These are phyloP conservation scores for Dicorynia guianensis DNA, from an alignment of 306 rosid genomes.

Conservation along the genomic window DNA sequence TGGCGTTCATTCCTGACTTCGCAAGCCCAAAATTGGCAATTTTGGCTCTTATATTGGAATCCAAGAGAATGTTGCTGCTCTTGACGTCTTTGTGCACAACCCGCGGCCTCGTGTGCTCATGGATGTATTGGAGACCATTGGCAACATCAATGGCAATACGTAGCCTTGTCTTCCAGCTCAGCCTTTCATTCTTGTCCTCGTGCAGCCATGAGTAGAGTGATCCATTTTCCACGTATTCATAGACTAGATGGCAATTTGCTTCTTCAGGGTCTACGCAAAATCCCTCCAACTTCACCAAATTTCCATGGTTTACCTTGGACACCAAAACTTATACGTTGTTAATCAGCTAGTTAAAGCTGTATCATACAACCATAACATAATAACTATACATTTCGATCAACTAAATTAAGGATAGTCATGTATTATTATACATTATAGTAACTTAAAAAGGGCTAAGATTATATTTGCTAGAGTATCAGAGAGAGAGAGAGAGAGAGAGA, in stretches of 20 bases:
- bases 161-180: conserved; percentile 78
- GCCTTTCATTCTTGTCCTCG: conserved; percentile 43
- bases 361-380: no score
- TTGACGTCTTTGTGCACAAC: conserved; percentile 98
- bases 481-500: neutral
- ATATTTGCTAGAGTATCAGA: no score
- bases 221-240: conserved; percentile 86
- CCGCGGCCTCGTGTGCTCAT: conserved; percentile 91
- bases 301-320: conserved; percentile 95
- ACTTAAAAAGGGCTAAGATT: neutral
- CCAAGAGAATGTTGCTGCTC: conserved; percentile 89
- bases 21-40: conserved; percentile 94
- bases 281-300: conserved; percentile 90
- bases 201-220: conserved; percentile 83
- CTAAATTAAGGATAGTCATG: no score
- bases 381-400: no score
- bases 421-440: no score
- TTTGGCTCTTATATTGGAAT: conserved; percentile 83
- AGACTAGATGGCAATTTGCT: conserved; percentile 78
- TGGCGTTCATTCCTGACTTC: conserved; percentile 88
- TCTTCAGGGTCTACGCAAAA: conserved; percentile 82
- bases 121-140: conserved; percentile 90
- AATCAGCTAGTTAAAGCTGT: neutral
- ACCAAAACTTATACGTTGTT: conserved; percentile 22
- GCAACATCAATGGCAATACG: conserved; percentile 81